These are phyloP conservation scores for Raffaelea arxii DNA, from an alignment of 2,329 filamentous ascomycete species.

Conservation along the genomic window DNA sequence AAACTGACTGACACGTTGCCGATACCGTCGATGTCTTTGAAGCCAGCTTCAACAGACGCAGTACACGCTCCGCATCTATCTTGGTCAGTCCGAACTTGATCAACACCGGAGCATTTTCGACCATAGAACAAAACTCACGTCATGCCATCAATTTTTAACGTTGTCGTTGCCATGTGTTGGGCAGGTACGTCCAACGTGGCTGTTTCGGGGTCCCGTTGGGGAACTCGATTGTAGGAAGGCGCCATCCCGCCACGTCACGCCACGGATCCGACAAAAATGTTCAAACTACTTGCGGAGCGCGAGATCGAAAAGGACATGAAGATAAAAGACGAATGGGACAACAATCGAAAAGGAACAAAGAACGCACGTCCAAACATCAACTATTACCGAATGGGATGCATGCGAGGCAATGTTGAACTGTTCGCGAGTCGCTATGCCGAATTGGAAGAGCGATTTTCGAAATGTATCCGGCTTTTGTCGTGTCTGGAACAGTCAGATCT, in stretches of 20 bases:
- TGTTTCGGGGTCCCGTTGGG: conserved; percentile 25
- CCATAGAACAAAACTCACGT: conserved; percentile 40
- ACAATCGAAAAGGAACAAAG: neutral
- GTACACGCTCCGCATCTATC: conserved; percentile 83
- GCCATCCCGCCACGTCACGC: too few species aligned
- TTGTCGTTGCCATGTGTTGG: conserved; percentile 76
- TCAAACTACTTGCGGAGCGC: too few species aligned
- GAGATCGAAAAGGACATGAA: neutral
- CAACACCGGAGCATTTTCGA: conserved; percentile 13
- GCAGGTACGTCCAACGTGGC: conserved; percentile 28
- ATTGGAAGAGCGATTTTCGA: neutral
- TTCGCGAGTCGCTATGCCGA: neutral
- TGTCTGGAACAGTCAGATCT: too few species aligned
- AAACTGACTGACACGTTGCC: conserved; percentile 84
- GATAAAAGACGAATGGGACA: neutral
- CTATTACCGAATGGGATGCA: too few species aligned
- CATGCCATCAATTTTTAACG: conserved; percentile 82
- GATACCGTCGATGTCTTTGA: conserved; percentile 71
- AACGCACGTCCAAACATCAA: neutral
- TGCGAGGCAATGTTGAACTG: too few species aligned
- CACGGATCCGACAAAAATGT: too few species aligned
- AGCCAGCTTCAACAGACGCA: conserved; percentile 86
- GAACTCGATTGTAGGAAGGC: conserved; percentile 38
- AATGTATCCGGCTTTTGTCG: neutral
- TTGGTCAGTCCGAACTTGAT: conserved; percentile 24